Evolutionary conservation across 148 eudicot species (phyloP), one percentile per base, ranked within the genome.

Genomic region (Fagopyrum esculentum): DNA sequence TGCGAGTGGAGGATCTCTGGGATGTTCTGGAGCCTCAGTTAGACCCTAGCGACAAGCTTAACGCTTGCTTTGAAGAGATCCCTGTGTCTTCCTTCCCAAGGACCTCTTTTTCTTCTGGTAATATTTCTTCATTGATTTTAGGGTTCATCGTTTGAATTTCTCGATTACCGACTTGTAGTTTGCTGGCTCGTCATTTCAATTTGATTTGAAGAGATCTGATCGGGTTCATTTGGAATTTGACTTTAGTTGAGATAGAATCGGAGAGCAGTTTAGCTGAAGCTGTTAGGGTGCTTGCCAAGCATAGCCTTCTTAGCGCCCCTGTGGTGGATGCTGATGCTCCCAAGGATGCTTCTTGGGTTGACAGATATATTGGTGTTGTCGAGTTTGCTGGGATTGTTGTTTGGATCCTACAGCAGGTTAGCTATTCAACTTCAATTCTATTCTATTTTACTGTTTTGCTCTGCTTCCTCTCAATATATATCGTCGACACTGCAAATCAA

Each of bases 381-480:
- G 98, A 94, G 80, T 94, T 91, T 77, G 97, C 96, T 17, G 98
- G 98, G 61, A 94, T 94, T 69, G 98, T 90, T 74, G 97, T 91
- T 6, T 94, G 98, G 98, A 89, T 94, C 52, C 74, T 94, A 70
- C 96, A 94, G 78, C 98, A 66, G 71, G 71, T 66, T 66, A 4
- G 71, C 47, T 43, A 40, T 66, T 46, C 43, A 17, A 66, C 71
- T 19, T 57, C 30, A 4, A 4, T 12, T 15, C 17, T 17, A 3
- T 51, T 51, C 16, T 51, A 12, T 59, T 17, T 59, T 4, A 59
- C 10, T 22, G 17, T 10, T 5, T 22, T 19, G 4, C 5, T 15
- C n/a, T 54, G 19, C 17, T 54, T 54, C 17, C n/a, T 26, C 35
- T 59, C 35, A 59, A 59, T 9, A 26, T 26, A 9, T 59, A 59